Percentiles rank a stretch among this genome's conserved stretches.
Conservation (phyloP, 257 asterid species). For the Ehretia macrophylla region DNA sequence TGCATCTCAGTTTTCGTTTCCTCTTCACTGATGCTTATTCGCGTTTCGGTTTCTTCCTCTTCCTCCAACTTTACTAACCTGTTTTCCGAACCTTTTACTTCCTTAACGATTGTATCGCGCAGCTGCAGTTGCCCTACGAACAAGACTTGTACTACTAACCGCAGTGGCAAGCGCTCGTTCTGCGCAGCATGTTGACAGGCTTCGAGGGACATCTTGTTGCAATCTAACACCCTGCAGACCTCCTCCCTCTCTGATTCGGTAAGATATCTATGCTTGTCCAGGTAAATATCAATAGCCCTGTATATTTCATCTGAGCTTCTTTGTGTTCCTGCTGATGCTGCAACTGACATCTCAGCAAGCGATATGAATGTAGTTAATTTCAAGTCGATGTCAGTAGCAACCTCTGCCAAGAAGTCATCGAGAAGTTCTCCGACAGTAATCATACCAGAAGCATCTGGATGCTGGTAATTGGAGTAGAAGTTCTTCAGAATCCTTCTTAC, state of each 20-base stretch:
- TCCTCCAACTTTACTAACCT: conserved; percentile 16
- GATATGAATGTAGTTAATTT: conserved; percentile 28
- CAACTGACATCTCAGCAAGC: conserved; percentile 40
- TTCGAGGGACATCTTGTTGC: conserved; percentile 51
- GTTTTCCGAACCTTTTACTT: conserved; percentile 11
- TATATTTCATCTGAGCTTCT: conserved; percentile 52
- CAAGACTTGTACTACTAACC: conserved; percentile 65
- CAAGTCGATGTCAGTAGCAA: conserved; percentile 60
- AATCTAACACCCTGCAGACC: conserved; percentile 53
- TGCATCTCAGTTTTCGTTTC: conserved; percentile 52
- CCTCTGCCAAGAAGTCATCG: conserved; percentile 56
- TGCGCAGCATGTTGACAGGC: conserved; percentile 68
- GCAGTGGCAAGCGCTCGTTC: conserved; percentile 56
- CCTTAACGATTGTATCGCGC: conserved; percentile 36
- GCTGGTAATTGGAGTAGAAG: conserved; percentile 43
- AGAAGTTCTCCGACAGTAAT: conserved; percentile 45
- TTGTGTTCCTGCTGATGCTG: conserved; percentile 37
- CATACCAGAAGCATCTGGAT: conserved; percentile 26
- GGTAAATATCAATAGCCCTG: conserved; percentile 56
- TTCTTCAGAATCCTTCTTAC: conserved; percentile 60
- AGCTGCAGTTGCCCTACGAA: conserved; percentile 57
- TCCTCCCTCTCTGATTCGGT: conserved; percentile 62
- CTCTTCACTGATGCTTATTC: conserved; percentile 21
- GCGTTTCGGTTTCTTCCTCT: conserved; percentile 14
- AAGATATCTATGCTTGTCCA: conserved; percentile 64